Base-by-base conservation (phyloP, 345 rosid genomes). In the Physaria fendleri region DNA sequence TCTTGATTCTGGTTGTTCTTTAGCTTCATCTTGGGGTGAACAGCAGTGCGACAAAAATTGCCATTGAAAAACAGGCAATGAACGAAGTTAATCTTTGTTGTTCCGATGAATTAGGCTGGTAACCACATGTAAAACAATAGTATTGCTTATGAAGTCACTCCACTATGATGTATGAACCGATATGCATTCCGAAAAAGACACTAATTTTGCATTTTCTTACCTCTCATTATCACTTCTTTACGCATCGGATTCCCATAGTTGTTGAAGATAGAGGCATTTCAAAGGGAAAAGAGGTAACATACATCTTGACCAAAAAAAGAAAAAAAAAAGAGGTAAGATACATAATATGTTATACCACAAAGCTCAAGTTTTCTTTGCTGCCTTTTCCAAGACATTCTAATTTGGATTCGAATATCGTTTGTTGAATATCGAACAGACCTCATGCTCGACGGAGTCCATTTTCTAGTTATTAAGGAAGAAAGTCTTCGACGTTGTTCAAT, bases 1-100 rank as follows among this genome's bases (percentile, higher is more conserved):
- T 20, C 21, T 41, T 57, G 61, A 4, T 27, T 58, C 5, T 57
- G 56, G 56, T 35, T 29, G 58, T 62, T 75, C 40, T 70, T 54
- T 73, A 88, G 92, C 75, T 88, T 78, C 96, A 88, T 73, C 73
- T 85, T 18, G 96, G 90, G 42, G 90, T 85, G 56, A 77, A 85
- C 21, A 67, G 76, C 24, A 88, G 90, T 27, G 81, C 87, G 1
- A 9, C 30, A 6, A 78, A 69, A 53, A 81, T 85, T 62, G 80
- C 87, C 14, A 69, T 88, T 38, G 92, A 88, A 72, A 71, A 55
- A 59, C 85, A 68, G 58, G 96, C 96, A 8, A 79, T 76, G 52
- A 88, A 88, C 57, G 96, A 88, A 77, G 96, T 92, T 67, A 81
- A 79, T 44, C 85, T 88, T 58, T 65, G 74, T 6, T 88, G 92